phyloP scores from a whole-genome alignment of 208 protist genomes.

The Eutreptiella sp. region DNA sequence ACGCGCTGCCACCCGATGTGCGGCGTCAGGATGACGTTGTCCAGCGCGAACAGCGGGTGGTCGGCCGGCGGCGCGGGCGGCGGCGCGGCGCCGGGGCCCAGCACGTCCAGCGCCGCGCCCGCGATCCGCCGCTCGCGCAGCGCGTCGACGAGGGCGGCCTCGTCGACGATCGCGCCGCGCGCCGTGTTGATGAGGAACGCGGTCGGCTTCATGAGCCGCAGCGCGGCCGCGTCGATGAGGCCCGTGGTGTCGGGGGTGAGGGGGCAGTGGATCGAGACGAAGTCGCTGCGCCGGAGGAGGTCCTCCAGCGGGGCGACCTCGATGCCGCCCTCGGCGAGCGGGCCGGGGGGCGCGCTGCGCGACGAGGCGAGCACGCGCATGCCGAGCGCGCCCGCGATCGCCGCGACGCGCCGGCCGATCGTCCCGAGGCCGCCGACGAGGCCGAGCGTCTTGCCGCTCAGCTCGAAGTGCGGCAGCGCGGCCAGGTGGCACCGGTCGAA shows the following conservation, averaged over 20 bases:
- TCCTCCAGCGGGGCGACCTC: conserved; percentile 18
- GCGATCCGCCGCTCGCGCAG: neutral
- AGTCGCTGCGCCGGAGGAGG: conserved; percentile 17
- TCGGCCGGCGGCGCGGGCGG: too few species aligned
- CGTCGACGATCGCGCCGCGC: conserved; percentile 31
- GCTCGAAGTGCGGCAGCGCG: too few species aligned
- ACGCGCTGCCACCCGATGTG: too few species aligned
- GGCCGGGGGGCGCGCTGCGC: too few species aligned
- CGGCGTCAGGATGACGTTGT: conserved; percentile 1
- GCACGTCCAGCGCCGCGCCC: conserved; percentile 17
- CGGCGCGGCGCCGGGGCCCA: conserved; percentile 47
- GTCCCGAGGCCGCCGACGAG: conserved; percentile 20
- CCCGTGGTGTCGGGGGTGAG: conserved; percentile 14
- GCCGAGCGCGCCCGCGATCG: conserved; percentile 17
- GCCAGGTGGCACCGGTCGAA: too few species aligned
- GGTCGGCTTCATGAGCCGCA: conserved; percentile 28
- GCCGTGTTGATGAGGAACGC: conserved; percentile 35
- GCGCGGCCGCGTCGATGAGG: conserved; percentile 1
- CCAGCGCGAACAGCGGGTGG: neutral
- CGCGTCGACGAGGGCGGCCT: conserved; percentile 24
- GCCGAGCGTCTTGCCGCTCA: too few species aligned
- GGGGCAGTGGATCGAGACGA: conserved; percentile 28
- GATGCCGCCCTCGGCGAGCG: too few species aligned
- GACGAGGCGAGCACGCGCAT: neutral
- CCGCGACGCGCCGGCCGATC: conserved; percentile 9